phyloP scores from a whole-genome alignment of 1,284 basidiomycete genomes.

The Golubevia pallescens region DNA sequence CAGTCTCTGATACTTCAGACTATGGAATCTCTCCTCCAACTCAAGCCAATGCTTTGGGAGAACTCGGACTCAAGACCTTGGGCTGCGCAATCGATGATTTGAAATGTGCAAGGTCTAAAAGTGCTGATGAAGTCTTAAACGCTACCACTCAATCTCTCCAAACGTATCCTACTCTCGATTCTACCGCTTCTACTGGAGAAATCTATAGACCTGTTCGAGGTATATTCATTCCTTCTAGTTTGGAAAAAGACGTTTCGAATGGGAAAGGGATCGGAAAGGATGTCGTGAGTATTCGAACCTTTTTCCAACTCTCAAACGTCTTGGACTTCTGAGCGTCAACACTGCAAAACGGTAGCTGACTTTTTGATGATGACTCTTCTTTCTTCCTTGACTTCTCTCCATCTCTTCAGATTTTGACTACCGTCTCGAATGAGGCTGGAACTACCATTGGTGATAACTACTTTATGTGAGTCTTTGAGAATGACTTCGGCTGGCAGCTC shows the following conservation, averaged over 20 bases:
- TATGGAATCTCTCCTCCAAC: slow-evolving; percentile 23
- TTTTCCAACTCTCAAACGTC: neutral
- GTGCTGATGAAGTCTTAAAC: slow-evolving; percentile 18
- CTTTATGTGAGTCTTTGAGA: no score
- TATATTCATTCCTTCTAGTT: slow-evolving; percentile 13
- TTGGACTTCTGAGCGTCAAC: no score
- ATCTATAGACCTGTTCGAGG: slow-evolving; percentile 35
- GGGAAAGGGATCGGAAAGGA: no score
- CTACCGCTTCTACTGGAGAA: slow-evolving; percentile 19
- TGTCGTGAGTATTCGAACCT: neutral
- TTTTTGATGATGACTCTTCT: neutral
- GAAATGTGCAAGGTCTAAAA: slow-evolving; percentile 21
- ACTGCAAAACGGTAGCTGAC: no score
- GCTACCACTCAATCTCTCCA: slow-evolving; percentile 15
- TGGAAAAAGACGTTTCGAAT: no score
- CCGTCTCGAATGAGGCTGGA: slow-evolving; percentile 42
- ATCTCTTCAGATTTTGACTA: slow-evolving; percentile 20
- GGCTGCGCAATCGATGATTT: slow-evolving; percentile 21
- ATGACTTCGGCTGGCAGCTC: no score
- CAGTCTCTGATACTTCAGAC: slow-evolving; percentile 38
- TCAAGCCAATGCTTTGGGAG: slow-evolving; percentile 21
- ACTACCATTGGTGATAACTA: slow-evolving; percentile 16
- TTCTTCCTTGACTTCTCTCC: neutral
- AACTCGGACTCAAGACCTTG: slow-evolving; percentile 17
- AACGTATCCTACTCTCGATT: slow-evolving; percentile 12